Base-by-base conservation (phyloP, 257 asterid genomes). In the Fraxinus pennsylvanica region DNA sequence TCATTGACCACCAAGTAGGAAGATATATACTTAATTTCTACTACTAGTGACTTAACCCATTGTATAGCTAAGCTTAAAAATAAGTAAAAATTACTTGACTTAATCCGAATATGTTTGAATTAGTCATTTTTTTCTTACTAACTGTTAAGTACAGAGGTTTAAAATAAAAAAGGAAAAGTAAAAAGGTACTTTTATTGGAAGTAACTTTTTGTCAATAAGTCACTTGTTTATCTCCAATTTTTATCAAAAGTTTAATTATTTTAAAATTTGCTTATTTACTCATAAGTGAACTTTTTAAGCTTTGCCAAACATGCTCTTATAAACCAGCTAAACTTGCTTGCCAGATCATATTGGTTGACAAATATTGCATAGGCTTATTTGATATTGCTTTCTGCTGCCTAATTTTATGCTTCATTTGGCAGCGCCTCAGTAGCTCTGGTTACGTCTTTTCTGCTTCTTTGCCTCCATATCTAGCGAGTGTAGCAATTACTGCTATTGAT, bases 401-500 rank as follows among this genome's bases (percentile, higher is more conserved):
- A 57, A 21, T 78, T 15, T 63, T 8, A 19, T 81, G 27, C 73
- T 81, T 80, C 74, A 63, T 38, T 73, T 91, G 83, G 82, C 97
- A 92, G 97, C 96, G 96, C 77, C 97, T 92, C 81, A 92, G 97
- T 81, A 90, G 96, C 85, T 90, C 98, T 68, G 97, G 97, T 63
- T 93, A 94, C 74, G 97, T 92, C 41, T 94, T 94, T 82, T 94
- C 97, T 86, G 99, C 99, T 33, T 92, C 97, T 74, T 86, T 92
- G 85, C 97, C 98, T 77, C 98, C 98, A 50, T 94, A 94, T 86
- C 90, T 94, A 72, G 98, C 98, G 69, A 90, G 96, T 87, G 96
- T 94, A 21, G 97, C 98, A 59, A 90, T 94, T 80, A 94, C 93
- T 35, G 97, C 98, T 32, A 82, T 94, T 70, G 96, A 91, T 81